phyloP scores from a whole-genome alignment of 2,329 filamentous ascomycete species.

The Penicillium crustosum region DNA sequence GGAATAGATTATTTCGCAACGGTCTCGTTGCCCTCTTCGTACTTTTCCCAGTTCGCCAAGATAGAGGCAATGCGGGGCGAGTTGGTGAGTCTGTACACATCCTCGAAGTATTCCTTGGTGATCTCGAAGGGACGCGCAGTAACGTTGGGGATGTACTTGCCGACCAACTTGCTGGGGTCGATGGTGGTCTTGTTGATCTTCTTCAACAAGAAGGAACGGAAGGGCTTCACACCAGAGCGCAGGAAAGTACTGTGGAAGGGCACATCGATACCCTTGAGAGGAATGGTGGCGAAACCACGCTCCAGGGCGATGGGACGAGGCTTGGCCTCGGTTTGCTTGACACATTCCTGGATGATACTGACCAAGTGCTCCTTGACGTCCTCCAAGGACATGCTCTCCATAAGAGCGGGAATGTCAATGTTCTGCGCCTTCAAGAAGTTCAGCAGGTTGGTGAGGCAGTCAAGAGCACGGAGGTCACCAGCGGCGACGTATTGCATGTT shows the following conservation, averaged over 20 bases:
- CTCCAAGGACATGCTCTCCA: constrained; percentile 80
- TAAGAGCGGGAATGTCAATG: constrained; percentile 92
- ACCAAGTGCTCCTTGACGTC: constrained; percentile 87
- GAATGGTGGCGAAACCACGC: constrained; percentile 95
- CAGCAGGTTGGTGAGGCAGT: constrained; percentile 72
- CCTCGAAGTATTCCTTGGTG: constrained; percentile 98
- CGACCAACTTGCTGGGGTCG: constrained; percentile 91
- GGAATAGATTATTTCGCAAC: constrained; percentile 15
- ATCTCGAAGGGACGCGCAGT: constrained; percentile 93
- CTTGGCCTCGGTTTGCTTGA: constrained; percentile 84
- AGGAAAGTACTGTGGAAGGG: constrained; percentile 99
- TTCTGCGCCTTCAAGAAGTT: constrained; percentile 97
- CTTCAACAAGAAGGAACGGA: constrained; percentile 97
- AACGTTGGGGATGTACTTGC: constrained; percentile 99
- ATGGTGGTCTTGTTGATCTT: constrained; percentile 99
- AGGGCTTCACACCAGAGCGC: constrained; percentile 96
- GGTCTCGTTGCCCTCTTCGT: constrained; percentile 47
- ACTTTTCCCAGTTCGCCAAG: constrained; percentile 83
- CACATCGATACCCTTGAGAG: constrained; percentile 94
- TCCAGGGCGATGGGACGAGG: constrained; percentile 84
- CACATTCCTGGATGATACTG: constrained; percentile 86
- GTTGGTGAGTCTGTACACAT: constrained; percentile 93
- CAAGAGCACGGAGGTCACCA: constrained; percentile 65
- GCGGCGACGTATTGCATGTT: constrained; percentile 70
- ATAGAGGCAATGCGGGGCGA: constrained; percentile 56